phyloP scores from a whole-genome alignment of 352 stramenopile species.

The Pythium periplocum region DNA sequence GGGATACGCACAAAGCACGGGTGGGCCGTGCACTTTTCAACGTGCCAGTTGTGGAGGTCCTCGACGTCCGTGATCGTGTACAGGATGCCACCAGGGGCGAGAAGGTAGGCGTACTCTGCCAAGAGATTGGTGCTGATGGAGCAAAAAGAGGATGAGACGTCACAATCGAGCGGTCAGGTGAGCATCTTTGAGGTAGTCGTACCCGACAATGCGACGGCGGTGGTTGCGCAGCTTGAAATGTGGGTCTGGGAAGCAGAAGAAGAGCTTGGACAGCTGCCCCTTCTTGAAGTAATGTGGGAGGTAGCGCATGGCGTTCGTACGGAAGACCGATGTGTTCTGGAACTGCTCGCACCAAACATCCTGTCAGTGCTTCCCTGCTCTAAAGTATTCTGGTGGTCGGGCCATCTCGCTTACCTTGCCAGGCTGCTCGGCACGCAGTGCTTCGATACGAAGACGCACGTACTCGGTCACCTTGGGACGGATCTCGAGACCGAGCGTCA shows the following conservation, averaged over 20 bases:
- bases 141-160: background rate
- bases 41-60: conserved; percentile 97
- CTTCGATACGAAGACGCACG: conserved; percentile 88
- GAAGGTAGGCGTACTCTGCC: conserved; percentile 96
- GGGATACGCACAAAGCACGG: conserved; percentile 90
- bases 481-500: conserved; percentile 97
- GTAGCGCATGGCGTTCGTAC: conserved; percentile 96
- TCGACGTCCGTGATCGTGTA: conserved; percentile 99
- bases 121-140: conserved; percentile 82
- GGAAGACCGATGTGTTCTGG: conserved; percentile 94
- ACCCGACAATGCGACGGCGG: conserved; percentile 89
- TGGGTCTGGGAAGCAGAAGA: conserved; percentile 99
- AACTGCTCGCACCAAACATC: conserved; percentile 42
- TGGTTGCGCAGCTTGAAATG: conserved; percentile 99
- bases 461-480: conserved; percentile 94
- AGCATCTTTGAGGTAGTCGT: conserved; percentile 6
- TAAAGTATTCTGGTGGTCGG: background rate
- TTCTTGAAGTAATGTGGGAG: conserved; percentile 82
- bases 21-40: conserved; percentile 92
- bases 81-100: conserved; percentile 89
- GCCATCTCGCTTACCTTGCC: conserved; percentile 21
- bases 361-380: no score
- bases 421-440: conserved; percentile 71
- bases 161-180: no score
- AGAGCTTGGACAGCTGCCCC: conserved; percentile 93